phyloP scores from a whole-genome alignment of 192 early-diverging fungal species.

The Coemansia sp. region DNA sequence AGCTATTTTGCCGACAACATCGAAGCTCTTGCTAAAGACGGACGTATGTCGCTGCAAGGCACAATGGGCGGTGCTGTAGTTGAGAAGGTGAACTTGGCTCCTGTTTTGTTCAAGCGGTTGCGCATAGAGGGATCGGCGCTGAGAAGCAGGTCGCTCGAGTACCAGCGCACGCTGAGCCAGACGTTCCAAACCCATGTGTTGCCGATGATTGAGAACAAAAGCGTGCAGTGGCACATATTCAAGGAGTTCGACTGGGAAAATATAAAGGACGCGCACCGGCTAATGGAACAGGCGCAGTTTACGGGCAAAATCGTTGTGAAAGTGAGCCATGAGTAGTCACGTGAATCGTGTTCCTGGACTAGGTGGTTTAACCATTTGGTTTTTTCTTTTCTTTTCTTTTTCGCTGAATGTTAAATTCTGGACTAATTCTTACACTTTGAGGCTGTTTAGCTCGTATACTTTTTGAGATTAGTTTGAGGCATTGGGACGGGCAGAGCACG shows the following conservation, averaged over 20 bases:
- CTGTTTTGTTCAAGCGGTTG: slow-evolving; percentile 64
- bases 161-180: slow-evolving; percentile 59
- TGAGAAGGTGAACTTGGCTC: slow-evolving; percentile 26
- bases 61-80: slow-evolving; percentile 59
- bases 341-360: slow-evolving; percentile 3
- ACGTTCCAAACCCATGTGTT: slow-evolving; percentile 59
- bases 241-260: slow-evolving; percentile 66
- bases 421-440: not conserved
- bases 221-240: slow-evolving; percentile 59
- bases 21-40: slow-evolving; percentile 63
- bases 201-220: slow-evolving; percentile 49
- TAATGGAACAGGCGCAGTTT: slow-evolving; percentile 63
- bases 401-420: not conserved
- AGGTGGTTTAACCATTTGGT: not conserved
- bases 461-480: not conserved
- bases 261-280: slow-evolving; percentile 63
- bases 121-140: slow-evolving; percentile 71
- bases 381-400: not conserved
- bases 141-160: slow-evolving; percentile 62
- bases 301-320: slow-evolving; percentile 66
- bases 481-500: not conserved
- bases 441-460: not conserved
- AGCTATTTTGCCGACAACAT: slow-evolving; percentile 58
- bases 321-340: slow-evolving; percentile 22
- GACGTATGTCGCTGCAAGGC: slow-evolving; percentile 72